Base-by-base conservation (phyloP, 768 basidiomycete species). In the Lanmaoa pseudosensibilis region DNA sequence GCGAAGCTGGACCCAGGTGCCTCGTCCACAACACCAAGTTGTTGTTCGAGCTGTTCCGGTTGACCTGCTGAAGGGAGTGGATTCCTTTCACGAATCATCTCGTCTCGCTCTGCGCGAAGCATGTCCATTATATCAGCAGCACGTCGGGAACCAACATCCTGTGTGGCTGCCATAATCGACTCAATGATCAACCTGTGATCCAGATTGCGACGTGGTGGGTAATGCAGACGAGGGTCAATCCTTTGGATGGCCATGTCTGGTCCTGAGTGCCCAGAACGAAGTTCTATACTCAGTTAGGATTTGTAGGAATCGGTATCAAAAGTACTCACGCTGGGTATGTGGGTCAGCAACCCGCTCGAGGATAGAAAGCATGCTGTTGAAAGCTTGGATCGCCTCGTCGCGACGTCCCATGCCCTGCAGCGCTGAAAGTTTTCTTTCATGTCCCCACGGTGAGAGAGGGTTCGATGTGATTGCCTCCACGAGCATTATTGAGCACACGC, bases 391-490 rank as follows among this genome's bases (percentile, higher is more conserved):
- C 13, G 39, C 54, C 21, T 48, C 54, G 30, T 55, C 54, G 4
- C 49, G 23, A 16, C 46, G 38, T 27, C 10, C 64, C 72, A 0
- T 71, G 19, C 46, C 39, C 15, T 48, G 46, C 15, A 55, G 33
- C 8, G 39, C 54, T 2, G 23, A 23, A 18, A 48, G 21, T 19
- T 49, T 55, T 41, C 36, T 48, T 48, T 55, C 54, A 13, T 48
- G 33, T 23, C 54, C 46, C 54, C 40, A 43, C 2, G 39, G 39
- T 1, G 46, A 55, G 11, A 18, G 19, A 11, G 54, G 46, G 39
- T 48, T 46, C 46, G 19, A 21, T 33, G n/a, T n/a, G n/a, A 40
- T 47, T 12, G 38, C 46, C 53, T 54, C 2, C 15, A 8, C 2
- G 2, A 51, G 11, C 10, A 9, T 32, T 9, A 30, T 33, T 51